phyloP scores from a whole-genome alignment of 768 basidiomycete genomes.

The Suillus cothurnatus region DNA sequence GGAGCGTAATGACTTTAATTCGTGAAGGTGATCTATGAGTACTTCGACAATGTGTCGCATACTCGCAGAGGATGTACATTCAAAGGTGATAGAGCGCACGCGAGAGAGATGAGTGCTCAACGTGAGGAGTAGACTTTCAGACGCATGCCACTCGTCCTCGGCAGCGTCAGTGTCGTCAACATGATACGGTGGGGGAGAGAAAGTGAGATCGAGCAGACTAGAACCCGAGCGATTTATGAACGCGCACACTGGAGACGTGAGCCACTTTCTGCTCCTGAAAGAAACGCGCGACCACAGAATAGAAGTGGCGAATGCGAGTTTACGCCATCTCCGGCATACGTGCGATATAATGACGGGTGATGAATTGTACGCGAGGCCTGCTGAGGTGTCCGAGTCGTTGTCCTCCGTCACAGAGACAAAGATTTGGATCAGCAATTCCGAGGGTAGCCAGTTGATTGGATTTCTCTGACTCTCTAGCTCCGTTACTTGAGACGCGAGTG shows the following conservation, averaged over 20 bases:
- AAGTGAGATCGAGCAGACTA: constrained; percentile 39
- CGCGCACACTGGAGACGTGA: constrained; percentile 21
- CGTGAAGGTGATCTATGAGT: constrained; percentile 19
- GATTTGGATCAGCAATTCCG: constrained; percentile 48
- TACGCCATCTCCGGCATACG: constrained; percentile 53
- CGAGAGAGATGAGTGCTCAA: constrained; percentile 28
- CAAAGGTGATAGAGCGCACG: constrained; percentile 36
- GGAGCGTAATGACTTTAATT: constrained; percentile 23
- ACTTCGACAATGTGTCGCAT: constrained; percentile 30
- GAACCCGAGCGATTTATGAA: constrained; percentile 40
- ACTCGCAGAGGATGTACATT: constrained; percentile 31
- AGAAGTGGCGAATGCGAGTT: constrained; percentile 43
- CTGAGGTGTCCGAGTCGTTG: constrained; percentile 23
- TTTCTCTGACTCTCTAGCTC: constrained; percentile 43
- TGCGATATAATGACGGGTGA: constrained; percentile 47
- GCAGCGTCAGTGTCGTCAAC: constrained; percentile 20
- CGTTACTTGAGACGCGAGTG: constrained; percentile 30
- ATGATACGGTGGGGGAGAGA: constrained; percentile 25
- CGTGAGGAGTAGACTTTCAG: constrained; percentile 27
- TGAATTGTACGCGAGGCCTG: constrained; percentile 31
- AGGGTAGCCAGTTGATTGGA: constrained; percentile 54
- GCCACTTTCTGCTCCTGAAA: constrained; percentile 29
- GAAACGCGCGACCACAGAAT: constrained; percentile 47
- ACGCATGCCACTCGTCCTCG: constrained; percentile 15
- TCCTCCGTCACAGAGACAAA: constrained; percentile 38